A percentile compares a stretch with the other conserved stretches of the same genome.
phyloP scores from a whole-genome alignment of 768 basidiomycete species.

The Lactifluus hygrophoroides region DNA sequence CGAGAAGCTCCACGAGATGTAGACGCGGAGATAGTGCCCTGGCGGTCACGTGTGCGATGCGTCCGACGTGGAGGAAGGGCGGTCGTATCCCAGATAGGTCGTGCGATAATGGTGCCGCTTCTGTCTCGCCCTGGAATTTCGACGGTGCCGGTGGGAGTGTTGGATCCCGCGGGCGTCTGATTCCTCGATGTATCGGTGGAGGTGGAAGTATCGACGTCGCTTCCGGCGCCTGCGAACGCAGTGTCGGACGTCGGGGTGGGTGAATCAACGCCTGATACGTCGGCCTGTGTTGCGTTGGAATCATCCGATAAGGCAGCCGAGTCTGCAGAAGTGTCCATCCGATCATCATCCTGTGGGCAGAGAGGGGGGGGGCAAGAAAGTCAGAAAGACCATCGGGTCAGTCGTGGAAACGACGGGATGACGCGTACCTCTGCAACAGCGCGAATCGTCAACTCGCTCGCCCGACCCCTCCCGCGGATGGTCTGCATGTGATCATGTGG shows the following conservation, averaged over 20 bases:
- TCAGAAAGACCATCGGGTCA: not conserved
- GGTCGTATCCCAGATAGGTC: constrained; percentile 48
- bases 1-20: constrained; percentile 39
- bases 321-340: constrained; percentile 18
- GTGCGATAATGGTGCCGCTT: constrained; percentile 66
- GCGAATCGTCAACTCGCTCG: constrained; percentile 1
- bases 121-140: constrained; percentile 57
- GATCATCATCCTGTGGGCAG: constrained; percentile 23
- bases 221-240: constrained; percentile 30
- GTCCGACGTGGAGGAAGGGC: constrained; percentile 22
- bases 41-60: constrained; percentile 24
- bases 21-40: constrained; percentile 20
- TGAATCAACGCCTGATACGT: constrained; percentile 15
- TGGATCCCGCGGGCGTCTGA: constrained; percentile 48
- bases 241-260: constrained; percentile 16
- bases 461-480: constrained; percentile 14
- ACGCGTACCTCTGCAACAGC: constrained; percentile 10
- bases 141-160: constrained; percentile 54
- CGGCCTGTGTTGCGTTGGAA: constrained; percentile 11
- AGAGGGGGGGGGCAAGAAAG: constrained; percentile 1
- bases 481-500: constrained; percentile 11
- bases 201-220: constrained; percentile 53
- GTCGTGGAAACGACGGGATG: not conserved
- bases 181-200: constrained; percentile 55
- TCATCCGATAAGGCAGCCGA: constrained; percentile 16